A percentile compares a stretch with the other conserved stretches of the same genome.
Evolutionary conservation across 2,329 filamentous ascomycete genomes (phyloP).

Genomic region (Ophiostoma novo-ulmi): DNA sequence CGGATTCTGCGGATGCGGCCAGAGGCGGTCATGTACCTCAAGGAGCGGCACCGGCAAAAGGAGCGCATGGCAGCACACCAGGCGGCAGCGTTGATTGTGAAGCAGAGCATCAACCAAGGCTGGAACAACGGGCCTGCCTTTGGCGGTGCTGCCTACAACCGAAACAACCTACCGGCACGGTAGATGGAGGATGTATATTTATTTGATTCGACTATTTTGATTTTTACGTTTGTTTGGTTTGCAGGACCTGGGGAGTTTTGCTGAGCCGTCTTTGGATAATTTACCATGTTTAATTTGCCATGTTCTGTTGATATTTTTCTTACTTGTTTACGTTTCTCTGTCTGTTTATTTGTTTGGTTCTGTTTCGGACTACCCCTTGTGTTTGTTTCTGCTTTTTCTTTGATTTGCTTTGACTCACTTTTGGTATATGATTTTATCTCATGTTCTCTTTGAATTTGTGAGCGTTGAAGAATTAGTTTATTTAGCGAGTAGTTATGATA

Average conservation of each 20-base stretch:
- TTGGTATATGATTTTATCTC: background rate
- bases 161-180: constrained; percentile 45
- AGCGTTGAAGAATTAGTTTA: background rate
- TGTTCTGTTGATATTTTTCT: background rate
- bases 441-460: background rate
- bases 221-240: constrained; percentile 4
- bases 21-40: constrained; percentile 80
- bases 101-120: constrained; percentile 70
- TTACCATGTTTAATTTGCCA: background rate
- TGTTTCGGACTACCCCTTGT: constrained; percentile 11
- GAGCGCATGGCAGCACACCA: constrained; percentile 85
- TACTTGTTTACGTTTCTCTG: background rate
- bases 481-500: background rate
- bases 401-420: background rate
- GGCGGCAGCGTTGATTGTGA: constrained; percentile 89
- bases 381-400: background rate
- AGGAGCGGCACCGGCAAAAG: constrained; percentile 87
- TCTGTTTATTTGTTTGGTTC: background rate
- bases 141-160: constrained; percentile 40
- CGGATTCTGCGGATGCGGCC: constrained; percentile 91
- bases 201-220: background rate
- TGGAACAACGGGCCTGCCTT: constrained; percentile 42
- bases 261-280: background rate
- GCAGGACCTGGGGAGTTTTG: background rate
- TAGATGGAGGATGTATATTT: constrained; percentile 28